Base-by-base conservation (phyloP, 805 yeast genomes). In the Candida germanica region DNA sequence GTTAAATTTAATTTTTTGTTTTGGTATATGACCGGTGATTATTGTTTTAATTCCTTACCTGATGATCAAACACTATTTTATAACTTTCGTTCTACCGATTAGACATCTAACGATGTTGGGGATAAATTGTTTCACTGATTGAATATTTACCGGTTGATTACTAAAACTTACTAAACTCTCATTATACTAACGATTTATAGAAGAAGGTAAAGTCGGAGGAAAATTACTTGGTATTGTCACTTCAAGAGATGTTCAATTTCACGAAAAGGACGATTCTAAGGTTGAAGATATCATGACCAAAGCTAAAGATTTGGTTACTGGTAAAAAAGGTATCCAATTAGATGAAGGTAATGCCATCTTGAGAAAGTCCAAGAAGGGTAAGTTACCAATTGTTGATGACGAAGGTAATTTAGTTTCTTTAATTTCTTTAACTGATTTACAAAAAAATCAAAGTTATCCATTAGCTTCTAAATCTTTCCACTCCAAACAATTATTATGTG, bases 11-110 rank as follows among this genome's bases (percentile, higher is more conserved):
- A n/a, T n/a, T n/a, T n/a, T n/a, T n/a, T n/a, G n/a, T n/a, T n/a
- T n/a, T n/a, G n/a, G n/a, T n/a, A n/a, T n/a, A n/a, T n/a, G n/a
- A n/a, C n/a, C n/a, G n/a, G n/a, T n/a, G n/a, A n/a, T n/a, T n/a
- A n/a, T 19, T 30, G 44, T 41, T 29, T 33, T 45, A 42, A 22
- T 10, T 31, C 40, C n/a, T 31, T 29, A 27, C 36, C 41, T 40
- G 46, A 42, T 42, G 46, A 42, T 31, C 23, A 42, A 25, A 18
- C 19, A 15, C 33, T 20, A 29, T 19, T 61, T 59, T 62, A 73
- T 86, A 88, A 91, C 98, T 91, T 91, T 91, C 98, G 98, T 91
- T 91, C 98, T 91, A 83, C 98, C 95, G 96, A 83, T 59, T 39
- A 66, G 61, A 56, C 95, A 83, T 85, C 93, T 80, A 81, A 83